Percentiles rank a stretch among this genome's conserved stretches.
Conservation (phyloP, 768 basidiomycete species). For the Trametes cinnabarina region DNA sequence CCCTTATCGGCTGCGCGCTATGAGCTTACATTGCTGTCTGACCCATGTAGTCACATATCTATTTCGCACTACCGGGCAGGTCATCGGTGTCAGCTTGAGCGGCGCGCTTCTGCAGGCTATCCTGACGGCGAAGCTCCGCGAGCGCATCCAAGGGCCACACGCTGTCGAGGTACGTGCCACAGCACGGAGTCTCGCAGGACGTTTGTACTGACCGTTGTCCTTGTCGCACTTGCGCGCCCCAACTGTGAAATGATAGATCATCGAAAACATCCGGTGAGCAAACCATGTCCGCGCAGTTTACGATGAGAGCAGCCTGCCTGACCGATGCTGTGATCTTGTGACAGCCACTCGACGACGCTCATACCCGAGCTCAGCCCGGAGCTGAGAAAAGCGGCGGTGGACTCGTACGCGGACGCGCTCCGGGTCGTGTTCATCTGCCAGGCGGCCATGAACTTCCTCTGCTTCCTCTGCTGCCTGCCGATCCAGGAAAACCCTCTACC, state of each 20-base stretch:
- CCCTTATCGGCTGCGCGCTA: neutral
- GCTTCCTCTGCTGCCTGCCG: constrained; percentile 66
- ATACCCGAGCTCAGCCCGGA: constrained; percentile 64
- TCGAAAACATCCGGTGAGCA: constrained; percentile 63
- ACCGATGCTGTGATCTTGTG: constrained; percentile 4
- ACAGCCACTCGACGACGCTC: constrained; percentile 66
- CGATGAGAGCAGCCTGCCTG: too few species aligned
- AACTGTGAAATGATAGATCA: too few species aligned
- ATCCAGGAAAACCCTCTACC: constrained; percentile 74
- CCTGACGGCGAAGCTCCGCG: constrained; percentile 64
- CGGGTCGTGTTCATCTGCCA: constrained; percentile 83
- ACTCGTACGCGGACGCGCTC: constrained; percentile 77
- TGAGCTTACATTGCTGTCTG: too few species aligned
- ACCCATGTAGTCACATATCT: constrained; percentile 80
- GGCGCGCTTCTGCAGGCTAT: constrained; percentile 84
- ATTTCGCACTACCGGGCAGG: constrained; percentile 92
- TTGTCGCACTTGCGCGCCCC: constrained; percentile 24
- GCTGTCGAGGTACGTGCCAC: constrained; percentile 60
- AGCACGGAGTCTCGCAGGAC: neutral
- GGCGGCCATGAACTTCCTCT: constrained; percentile 60
- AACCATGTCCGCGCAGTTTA: too few species aligned
- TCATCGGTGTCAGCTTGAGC: constrained; percentile 87
- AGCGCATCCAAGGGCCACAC: constrained; percentile 73
- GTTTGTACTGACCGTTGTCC: constrained; percentile 1
- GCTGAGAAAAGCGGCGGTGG: constrained; percentile 59